Conservation (phyloP, 2,329 filamentous ascomycete genomes). For the Diaporthe sp. region DNA sequence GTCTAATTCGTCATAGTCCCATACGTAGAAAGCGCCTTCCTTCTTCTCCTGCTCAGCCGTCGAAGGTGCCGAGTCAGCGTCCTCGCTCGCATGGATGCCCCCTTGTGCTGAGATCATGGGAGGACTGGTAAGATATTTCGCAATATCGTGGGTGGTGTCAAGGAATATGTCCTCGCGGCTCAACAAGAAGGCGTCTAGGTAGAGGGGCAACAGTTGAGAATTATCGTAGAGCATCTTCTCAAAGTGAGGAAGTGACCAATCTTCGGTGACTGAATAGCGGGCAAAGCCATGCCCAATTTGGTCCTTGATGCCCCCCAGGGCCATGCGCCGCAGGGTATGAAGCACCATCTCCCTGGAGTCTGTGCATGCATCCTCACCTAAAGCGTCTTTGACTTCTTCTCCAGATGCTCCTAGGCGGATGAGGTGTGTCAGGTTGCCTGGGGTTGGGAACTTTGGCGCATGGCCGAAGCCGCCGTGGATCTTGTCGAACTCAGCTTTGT, state of each 20-base stretch:
- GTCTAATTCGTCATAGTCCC: slow-evolving; percentile 86
- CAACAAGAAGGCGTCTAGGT: slow-evolving; percentile 82
- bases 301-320: slow-evolving; percentile 62
- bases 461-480: slow-evolving; percentile 80
- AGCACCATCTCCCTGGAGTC: slow-evolving; percentile 81
- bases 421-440: slow-evolving; percentile 82
- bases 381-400: slow-evolving; percentile 51
- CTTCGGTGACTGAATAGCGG: slow-evolving; percentile 85
- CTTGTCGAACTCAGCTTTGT: slow-evolving; percentile 79
- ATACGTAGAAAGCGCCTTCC: slow-evolving; percentile 91
- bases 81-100: slow-evolving; percentile 86
- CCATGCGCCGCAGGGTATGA: slow-evolving; percentile 80
- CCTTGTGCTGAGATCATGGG: slow-evolving; percentile 77
- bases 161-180: slow-evolving; percentile 71
- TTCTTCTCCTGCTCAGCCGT: slow-evolving; percentile 80
- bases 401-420: slow-evolving; percentile 78
- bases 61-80: slow-evolving; percentile 82
- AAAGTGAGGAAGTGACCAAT: slow-evolving; percentile 93
- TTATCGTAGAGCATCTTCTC: slow-evolving; percentile 96
- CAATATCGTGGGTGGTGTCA: slow-evolving; percentile 54
- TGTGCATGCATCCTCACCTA: slow-evolving; percentile 76
- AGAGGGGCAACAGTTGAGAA: slow-evolving; percentile 81
- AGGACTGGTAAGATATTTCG: slow-evolving; percentile 76
- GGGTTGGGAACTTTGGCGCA: slow-evolving; percentile 89
- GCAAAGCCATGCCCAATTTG: slow-evolving; percentile 65